Evolutionary conservation across 2,329 filamentous ascomycete genomes (phyloP).

Genomic region (Venturia carpophila): DNA sequence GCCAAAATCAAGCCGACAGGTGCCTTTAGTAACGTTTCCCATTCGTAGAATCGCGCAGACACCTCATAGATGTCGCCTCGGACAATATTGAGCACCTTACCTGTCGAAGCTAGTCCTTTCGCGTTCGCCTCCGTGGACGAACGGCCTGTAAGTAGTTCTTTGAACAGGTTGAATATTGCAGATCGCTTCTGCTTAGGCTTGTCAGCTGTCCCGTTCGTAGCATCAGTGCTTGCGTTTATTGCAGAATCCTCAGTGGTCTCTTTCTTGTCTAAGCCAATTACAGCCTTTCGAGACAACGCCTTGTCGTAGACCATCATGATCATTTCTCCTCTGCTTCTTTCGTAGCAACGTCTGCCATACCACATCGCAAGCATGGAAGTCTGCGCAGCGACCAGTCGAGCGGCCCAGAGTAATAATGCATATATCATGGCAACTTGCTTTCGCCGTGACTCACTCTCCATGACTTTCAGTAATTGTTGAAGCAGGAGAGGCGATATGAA

Average conservation of each 20-base stretch:
- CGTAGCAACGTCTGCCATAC: conserved; percentile 78
- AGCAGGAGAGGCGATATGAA: conserved; percentile 53
- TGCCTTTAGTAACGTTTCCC: conserved; percentile 63
- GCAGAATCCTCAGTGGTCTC: conserved; percentile 16
- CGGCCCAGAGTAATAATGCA: conserved; percentile 52
- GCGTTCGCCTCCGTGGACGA: conserved; percentile 24
- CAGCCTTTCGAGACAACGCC: conserved; percentile 54
- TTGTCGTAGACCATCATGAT: conserved; percentile 80
- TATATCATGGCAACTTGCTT: conserved; percentile 56
- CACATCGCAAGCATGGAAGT: conserved; percentile 63
- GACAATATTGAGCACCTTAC: conserved; percentile 83
- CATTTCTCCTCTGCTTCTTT: conserved; percentile 76
- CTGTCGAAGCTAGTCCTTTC: conserved; percentile 65
- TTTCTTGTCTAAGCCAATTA: conserved; percentile 13
- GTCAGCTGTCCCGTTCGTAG: neutral
- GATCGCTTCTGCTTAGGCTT: conserved; percentile 12
- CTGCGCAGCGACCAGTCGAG: conserved; percentile 56
- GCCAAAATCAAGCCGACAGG: conserved; percentile 69
- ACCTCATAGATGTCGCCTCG: conserved; percentile 70
- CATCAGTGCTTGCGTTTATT: conserved; percentile 14
- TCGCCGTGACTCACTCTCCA: conserved; percentile 47
- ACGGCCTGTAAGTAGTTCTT: conserved; percentile 22
- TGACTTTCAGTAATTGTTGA: conserved; percentile 61
- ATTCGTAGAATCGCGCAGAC: conserved; percentile 77
- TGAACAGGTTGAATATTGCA: conserved; percentile 17